phyloP scores from a whole-genome alignment of 2,329 filamentous ascomycete genomes.

The Gnomoniopsis smithogilvyi region DNA sequence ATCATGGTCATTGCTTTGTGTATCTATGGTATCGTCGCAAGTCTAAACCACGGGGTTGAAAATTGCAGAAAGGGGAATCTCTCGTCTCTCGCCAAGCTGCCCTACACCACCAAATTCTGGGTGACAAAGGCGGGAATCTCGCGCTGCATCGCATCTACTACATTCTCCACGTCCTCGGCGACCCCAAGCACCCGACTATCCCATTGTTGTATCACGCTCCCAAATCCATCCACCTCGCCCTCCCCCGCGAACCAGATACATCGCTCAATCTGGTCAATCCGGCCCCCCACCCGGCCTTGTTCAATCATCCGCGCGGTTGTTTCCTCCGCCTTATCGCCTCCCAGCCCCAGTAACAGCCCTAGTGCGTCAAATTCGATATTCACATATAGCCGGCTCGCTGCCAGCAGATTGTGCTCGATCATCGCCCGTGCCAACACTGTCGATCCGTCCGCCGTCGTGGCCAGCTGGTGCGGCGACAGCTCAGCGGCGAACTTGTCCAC shows the following conservation, averaged over 20 bases:
- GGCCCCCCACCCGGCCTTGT: conserved; percentile 80
- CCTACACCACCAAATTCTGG: conserved; percentile 18
- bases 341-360: conserved; percentile 72
- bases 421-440: conserved; percentile 93
- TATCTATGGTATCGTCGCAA: not conserved
- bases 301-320: conserved; percentile 96
- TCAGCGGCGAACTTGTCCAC: conserved; percentile 80
- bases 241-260: conserved; percentile 82
- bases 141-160: conserved; percentile 76
- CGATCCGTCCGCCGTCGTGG: conserved; percentile 82
- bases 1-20: not conserved
- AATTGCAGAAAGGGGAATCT: not conserved
- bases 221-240: conserved; percentile 56
- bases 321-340: conserved; percentile 78
- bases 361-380: conserved; percentile 77
- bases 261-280: conserved; percentile 90
- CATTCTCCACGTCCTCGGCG: conserved; percentile 84
- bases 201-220: conserved; percentile 77
- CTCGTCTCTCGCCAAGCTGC: not conserved
- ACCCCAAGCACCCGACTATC: conserved; percentile 83
- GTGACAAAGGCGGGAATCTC: conserved; percentile 63
- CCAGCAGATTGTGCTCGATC: conserved; percentile 92
- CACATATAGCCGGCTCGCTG: conserved; percentile 73
- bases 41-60: not conserved
- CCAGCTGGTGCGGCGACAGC: conserved; percentile 83